Evolutionary conservation across 768 basidiomycete genomes (phyloP), one percentile per base, ranked within the genome.

Genomic region (Hebeloma cylindrosporum): DNA sequence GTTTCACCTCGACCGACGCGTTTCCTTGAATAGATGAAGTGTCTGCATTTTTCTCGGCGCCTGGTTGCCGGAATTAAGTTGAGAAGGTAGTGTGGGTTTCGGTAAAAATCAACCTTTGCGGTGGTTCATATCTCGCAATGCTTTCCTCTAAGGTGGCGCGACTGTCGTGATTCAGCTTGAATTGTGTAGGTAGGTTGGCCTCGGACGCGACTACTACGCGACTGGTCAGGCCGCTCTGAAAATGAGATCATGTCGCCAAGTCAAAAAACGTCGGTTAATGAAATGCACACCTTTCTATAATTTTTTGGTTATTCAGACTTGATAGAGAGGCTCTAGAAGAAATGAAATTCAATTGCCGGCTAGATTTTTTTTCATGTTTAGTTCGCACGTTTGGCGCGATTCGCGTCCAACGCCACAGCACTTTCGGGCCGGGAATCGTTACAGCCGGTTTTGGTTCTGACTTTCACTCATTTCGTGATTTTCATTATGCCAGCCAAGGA

Each of bases 11-110:
- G 18, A 63, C 62, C 7, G 67, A 56, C 21, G 71, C 57, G 48
- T 76, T 78, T 10, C 75, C 74, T 33, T 55, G 58, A 39, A 76
- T 67, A 13, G 56, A 34, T 3, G 64, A 60, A 21, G 62, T 58
- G 21, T 69, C 64, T 14, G 57, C 4, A 5, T 43, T 9, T 17
- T 48, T 37, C 21, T 47, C 20, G 3, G 43, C 45, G 11, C 28
- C 29, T 34, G 26, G 40, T 18, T 40, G 20, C 20, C 36, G 26
- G 32, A 27, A 2, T 14, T 18, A 7, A 20, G 26, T 23, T 27
- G 16, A 45, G 11, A 30, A 47, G 7, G 13, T 7, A 20, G 40
- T 7, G 10, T 11, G 6, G 16, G 17, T 9, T 7, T 4, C 11
- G 28, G 28, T 17, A 10, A 29, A 11, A 28, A n/a, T 7, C 28